Percentiles rank a stretch among this genome's conserved stretches.
phyloP scores from a whole-genome alignment of 371 early-diverging fungal genomes.

The Neoconidiobolus thromboides region DNA sequence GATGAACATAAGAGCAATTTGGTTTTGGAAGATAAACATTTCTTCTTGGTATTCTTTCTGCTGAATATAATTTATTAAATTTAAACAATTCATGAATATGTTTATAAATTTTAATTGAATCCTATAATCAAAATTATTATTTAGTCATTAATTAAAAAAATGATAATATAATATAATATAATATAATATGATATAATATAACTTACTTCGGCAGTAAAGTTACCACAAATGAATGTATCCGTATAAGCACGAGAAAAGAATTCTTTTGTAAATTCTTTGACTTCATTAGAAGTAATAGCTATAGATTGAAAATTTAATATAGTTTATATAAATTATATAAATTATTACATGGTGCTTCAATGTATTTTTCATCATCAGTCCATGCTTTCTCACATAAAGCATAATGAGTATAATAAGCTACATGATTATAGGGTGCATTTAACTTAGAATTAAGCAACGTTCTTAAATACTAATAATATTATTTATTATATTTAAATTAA shows the following conservation, averaged over 20 bases:
- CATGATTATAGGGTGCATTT: no score
- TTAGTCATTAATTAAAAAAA: neutral
- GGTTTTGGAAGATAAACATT: conserved; percentile 26
- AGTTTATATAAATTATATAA: no score
- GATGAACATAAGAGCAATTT: conserved; percentile 18
- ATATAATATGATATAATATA: no score
- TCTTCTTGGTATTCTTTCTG: conserved; percentile 34
- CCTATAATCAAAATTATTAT: neutral
- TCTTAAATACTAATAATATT: no score
- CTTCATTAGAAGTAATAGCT: conserved; percentile 40
- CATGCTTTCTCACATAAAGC: neutral
- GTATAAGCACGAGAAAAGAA: conserved; percentile 17
- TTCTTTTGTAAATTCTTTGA: conserved; percentile 48
- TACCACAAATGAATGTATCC: conserved; percentile 72
- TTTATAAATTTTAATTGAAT: conserved; percentile 27
- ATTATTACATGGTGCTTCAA: no score
- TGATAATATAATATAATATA: no score
- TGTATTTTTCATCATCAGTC: neutral
- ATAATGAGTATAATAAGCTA: neutral
- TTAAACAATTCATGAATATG: conserved; percentile 27
- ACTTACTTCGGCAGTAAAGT: conserved; percentile 36
- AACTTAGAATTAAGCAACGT: no score
- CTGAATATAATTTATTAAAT: conserved; percentile 36
- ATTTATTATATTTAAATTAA: no score
- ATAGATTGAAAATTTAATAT: neutral